phyloP scores from a whole-genome alignment of 2,329 filamentous ascomycete genomes.

The Leptosphaerulina australis region DNA sequence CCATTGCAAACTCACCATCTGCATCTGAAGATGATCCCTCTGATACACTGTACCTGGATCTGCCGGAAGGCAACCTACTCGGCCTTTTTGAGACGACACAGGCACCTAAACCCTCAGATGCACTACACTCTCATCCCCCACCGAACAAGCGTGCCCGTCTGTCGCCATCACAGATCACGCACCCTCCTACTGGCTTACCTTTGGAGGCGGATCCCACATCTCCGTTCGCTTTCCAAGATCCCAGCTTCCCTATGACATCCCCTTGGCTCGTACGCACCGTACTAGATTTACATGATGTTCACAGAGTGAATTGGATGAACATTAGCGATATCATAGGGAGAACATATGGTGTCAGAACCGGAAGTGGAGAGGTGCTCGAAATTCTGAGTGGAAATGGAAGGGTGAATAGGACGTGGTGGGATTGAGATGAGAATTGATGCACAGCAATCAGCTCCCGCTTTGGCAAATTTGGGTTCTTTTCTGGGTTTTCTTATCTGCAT shows the following conservation, averaged over 20 bases:
- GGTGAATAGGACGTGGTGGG: constrained; percentile 44
- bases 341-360: constrained; percentile 43
- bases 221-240: constrained; percentile 41
- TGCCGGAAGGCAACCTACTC: constrained; percentile 10
- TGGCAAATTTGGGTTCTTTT: not conserved
- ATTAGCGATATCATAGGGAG: constrained; percentile 45
- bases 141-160: constrained; percentile 2
- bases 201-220: constrained; percentile 15
- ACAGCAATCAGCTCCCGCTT: too few species aligned
- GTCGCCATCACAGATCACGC: not conserved
- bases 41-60: too few species aligned
- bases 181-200: not conserved
- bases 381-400: constrained; percentile 47
- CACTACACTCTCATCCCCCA: constrained; percentile 4
- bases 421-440: constrained; percentile 26
- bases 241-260: constrained; percentile 36
- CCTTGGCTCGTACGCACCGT: constrained; percentile 48
- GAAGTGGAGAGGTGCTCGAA: constrained; percentile 43
- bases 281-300: constrained; percentile 45
- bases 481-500: not conserved
- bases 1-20: constrained; percentile 35
- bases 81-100: constrained; percentile 1
- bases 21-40: too few species aligned
- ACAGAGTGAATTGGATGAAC: constrained; percentile 46
- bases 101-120: constrained; percentile 1